Conservation (phyloP, 176 grass and related monocot species). For the Musa schizocarpa region DNA sequence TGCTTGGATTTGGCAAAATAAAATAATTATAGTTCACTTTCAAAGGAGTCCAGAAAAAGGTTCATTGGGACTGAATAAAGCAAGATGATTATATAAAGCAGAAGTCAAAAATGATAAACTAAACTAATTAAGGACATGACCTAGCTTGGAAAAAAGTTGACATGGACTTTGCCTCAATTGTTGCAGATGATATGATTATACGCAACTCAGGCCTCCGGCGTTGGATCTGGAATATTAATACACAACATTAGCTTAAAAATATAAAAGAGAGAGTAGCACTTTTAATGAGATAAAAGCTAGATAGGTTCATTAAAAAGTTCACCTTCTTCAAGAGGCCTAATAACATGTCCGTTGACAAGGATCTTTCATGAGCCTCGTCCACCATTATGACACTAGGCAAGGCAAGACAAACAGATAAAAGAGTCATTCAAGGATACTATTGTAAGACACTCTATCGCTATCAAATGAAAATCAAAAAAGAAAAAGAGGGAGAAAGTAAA, state of each 20-base stretch:
- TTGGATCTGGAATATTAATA: conserved; percentile 60
- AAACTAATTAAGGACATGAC: conserved; percentile 36
- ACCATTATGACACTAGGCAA: conserved; percentile 86
- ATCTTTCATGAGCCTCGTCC: conserved; percentile 99
- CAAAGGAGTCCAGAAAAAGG: not conserved
- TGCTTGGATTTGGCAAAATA: not conserved
- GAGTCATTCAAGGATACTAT: not conserved
- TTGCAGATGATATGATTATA: conserved; percentile 90
- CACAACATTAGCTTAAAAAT: conserved; percentile 5
- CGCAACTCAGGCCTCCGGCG: conserved; percentile 63
- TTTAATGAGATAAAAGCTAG: conserved; percentile 13
- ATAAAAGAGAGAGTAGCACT: conserved; percentile 3
- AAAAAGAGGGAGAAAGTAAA: too few species aligned
- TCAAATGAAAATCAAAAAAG: not conserved
- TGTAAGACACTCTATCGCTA: not conserved
- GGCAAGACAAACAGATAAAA: conserved; percentile 16
- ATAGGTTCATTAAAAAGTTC: conserved; percentile 12
- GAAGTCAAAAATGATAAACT: conserved; percentile 20
- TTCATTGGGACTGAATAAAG: not conserved
- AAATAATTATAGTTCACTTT: not conserved
- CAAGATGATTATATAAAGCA: not conserved
- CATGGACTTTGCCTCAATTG: conserved; percentile 99
- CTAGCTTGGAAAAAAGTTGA: conserved; percentile 81
- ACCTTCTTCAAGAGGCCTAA: conserved; percentile 97
- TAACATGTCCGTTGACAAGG: conserved; percentile 94